Evolutionary conservation across 208 protist species (phyloP).

Genomic region (Novymonas esmeraldas): DNA sequence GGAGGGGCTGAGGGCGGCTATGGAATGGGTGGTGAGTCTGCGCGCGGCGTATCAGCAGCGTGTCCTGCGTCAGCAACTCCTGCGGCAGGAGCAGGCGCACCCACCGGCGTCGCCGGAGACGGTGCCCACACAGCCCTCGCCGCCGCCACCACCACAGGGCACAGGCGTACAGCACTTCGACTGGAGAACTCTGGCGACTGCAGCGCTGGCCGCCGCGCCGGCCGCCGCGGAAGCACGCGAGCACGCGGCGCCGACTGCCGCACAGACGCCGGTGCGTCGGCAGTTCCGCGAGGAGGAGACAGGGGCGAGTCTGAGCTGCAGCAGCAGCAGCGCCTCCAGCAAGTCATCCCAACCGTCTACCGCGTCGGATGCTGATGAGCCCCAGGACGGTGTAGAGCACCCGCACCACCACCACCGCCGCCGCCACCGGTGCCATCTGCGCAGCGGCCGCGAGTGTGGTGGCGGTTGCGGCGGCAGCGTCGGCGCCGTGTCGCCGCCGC

Average conservation of each 20-base stretch:
- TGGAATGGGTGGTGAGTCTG: constrained; percentile 8
- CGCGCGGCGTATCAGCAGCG: constrained; percentile 28
- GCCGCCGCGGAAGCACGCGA: background rate
- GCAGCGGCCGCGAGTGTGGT: too few species aligned
- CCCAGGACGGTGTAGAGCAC: background rate
- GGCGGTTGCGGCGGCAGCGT: background rate
- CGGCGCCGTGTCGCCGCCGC: background rate
- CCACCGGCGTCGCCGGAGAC: background rate
- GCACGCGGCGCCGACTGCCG: background rate
- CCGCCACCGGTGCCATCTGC: background rate
- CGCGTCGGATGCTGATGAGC: constrained; percentile 10
- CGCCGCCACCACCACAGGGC: background rate
- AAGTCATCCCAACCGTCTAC: background rate
- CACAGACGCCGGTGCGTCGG: background rate
- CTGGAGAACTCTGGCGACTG: background rate
- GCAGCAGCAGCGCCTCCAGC: background rate
- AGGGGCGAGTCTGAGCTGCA: background rate
- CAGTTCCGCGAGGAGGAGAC: constrained; percentile 3
- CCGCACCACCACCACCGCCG: background rate
- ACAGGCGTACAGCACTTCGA: background rate
- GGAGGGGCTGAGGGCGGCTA: constrained; percentile 8
- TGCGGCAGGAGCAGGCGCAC: constrained; percentile 22
- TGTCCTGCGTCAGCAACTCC: constrained; percentile 14
- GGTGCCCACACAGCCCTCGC: constrained; percentile 8
- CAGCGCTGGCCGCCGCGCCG: background rate